Percentiles rank a stretch among this genome's conserved stretches.
These are phyloP conservation scores for Wickerhamomyces canadensis DNA, from an alignment of 805 yeast species.

Conservation along the genomic window DNA sequence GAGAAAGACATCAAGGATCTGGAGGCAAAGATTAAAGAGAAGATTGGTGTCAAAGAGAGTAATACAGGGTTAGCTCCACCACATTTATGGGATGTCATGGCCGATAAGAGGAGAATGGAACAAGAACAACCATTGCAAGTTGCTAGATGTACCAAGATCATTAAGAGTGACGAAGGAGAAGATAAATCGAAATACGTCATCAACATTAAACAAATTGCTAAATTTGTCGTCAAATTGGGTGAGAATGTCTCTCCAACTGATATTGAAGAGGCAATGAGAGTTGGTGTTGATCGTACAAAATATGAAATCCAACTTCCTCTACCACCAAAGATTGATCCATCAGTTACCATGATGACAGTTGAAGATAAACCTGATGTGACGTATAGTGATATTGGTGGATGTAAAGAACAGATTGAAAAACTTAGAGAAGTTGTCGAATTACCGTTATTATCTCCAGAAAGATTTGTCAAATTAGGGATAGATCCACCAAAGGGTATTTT, in stretches of 20 bases:
- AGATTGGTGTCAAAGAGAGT: slow-evolving; percentile 88
- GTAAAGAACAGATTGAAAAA: slow-evolving; percentile 97
- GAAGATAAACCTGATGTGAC: slow-evolving; percentile 99
- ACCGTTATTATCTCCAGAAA: slow-evolving; percentile 90
- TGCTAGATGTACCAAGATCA: slow-evolving; percentile 97
- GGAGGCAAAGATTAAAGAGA: slow-evolving; percentile 86
- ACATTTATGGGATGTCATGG: slow-evolving; percentile 95
- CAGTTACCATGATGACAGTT: slow-evolving; percentile 99
- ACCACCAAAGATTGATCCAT: slow-evolving; percentile 97
- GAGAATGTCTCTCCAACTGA: slow-evolving; percentile 98
- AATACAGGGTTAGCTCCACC: slow-evolving; percentile 98
- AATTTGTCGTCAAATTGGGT: slow-evolving; percentile 93
- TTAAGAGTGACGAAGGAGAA: slow-evolving; percentile 56
- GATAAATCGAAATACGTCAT: slow-evolving; percentile 91
- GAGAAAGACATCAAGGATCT: slow-evolving; percentile 84
- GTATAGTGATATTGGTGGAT: slow-evolving; percentile 96
- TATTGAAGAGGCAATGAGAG: slow-evolving; percentile 99
- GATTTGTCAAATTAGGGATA: slow-evolving; percentile 94
- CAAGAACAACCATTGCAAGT: slow-evolving; percentile 97
- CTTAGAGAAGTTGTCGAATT: slow-evolving; percentile 93
- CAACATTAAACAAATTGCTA: slow-evolving; percentile 96
- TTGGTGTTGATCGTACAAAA: slow-evolving; percentile 96
- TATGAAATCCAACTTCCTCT: slow-evolving; percentile 95
- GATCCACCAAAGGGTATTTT: slow-evolving; percentile 99
- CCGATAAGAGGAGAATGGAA: slow-evolving; percentile 88